Percentiles rank a stretch among this genome's conserved stretches.
These are phyloP conservation scores for Paecilomyces formosus DNA, from an alignment of 2,329 filamentous ascomycete species.

Conservation along the genomic window DNA sequence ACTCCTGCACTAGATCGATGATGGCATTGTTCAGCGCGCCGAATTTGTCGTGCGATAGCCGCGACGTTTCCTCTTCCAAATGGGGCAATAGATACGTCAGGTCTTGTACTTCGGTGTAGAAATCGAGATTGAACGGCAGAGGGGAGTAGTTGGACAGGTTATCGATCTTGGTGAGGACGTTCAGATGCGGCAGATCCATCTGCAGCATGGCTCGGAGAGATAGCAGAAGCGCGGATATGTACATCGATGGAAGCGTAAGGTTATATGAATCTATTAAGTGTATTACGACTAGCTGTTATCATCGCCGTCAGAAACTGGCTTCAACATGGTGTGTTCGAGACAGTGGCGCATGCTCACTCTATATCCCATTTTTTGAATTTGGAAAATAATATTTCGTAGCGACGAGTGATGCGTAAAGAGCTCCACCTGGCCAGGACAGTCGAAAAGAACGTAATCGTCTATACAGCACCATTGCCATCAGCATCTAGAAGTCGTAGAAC, in stretches of 20 bases:
- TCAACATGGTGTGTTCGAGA: not conserved
- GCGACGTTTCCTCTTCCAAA: slow-evolving; percentile 70
- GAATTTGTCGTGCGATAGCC: slow-evolving; percentile 66
- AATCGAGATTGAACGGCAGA: slow-evolving; percentile 91
- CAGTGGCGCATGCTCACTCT: slow-evolving; percentile 56
- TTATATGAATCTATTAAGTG: slow-evolving; percentile 93
- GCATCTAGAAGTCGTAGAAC: not conserved
- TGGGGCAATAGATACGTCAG: slow-evolving; percentile 74
- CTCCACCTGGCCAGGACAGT: slow-evolving; percentile 95
- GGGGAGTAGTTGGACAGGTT: slow-evolving; percentile 79
- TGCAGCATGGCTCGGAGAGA: slow-evolving; percentile 95
- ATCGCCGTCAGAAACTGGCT: slow-evolving; percentile 1
- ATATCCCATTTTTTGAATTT: slow-evolving; percentile 83
- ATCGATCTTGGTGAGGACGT: slow-evolving; percentile 96
- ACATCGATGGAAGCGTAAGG: slow-evolving; percentile 85
- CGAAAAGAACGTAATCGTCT: slow-evolving; percentile 90
- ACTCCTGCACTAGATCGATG: slow-evolving; percentile 78
- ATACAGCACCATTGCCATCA: slow-evolving; percentile 2
- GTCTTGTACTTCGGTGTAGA: slow-evolving; percentile 95
- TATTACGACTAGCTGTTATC: slow-evolving; percentile 72
- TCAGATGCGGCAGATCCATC: slow-evolving; percentile 92
- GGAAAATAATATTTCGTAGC: slow-evolving; percentile 83
- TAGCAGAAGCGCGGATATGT: slow-evolving; percentile 87
- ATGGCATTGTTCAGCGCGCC: slow-evolving; percentile 78
- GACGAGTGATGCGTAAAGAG: slow-evolving; percentile 93